Evolutionary conservation across 2,329 filamentous ascomycete genomes (phyloP), one percentile per base, ranked within the genome.

Genomic region (Meredithiella fracta): DNA sequence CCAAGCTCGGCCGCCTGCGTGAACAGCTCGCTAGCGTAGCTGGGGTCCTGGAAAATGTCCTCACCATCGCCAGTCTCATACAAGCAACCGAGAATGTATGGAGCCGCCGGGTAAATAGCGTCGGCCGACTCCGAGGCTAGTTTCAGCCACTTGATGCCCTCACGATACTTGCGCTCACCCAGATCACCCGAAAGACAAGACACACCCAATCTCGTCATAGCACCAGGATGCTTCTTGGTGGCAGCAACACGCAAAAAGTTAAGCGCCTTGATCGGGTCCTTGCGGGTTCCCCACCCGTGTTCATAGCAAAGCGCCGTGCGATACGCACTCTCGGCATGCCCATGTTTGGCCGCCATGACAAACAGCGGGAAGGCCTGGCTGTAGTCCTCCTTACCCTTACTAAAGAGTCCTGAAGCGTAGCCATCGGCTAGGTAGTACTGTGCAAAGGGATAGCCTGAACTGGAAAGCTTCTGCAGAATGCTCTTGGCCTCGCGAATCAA

Each of bases 371-470:
- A 97, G 0, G 92, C 90, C 42, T 86, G 83, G 65, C 90, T 87
- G 66, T 94, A 85, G 66, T 98, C 92, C 64, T 88, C 82, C 65
- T 91, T 94, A 60, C 88, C 87, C 68, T 96, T 97, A 71, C 82
- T 94, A 69, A 98, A 97, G 23, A 98, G 74, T 0, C 92, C 92
- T 4, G 91, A 96, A 1, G 89, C 87, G 66, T 87, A 95, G 1
- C 92, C 92, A 66, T 98, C 92, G 20, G 82, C 92, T 11, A 98
- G 80, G 67, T 97, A 97, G 70, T 98, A 98, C 67, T 98, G 92
- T 2, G 92, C 92, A 68, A 96, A 97, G 1, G 92, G 92, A 67
- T 96, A 96, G 49, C 88, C 88, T 58, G 82, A 83, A 69, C 90
- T 91, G 17, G 90, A 78, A 53, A 97, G 76, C 60, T 83, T 84